These are phyloP conservation scores for Cyberlindnera galapagoensis DNA, from an alignment of 805 yeast species.

Conservation along the genomic window DNA sequence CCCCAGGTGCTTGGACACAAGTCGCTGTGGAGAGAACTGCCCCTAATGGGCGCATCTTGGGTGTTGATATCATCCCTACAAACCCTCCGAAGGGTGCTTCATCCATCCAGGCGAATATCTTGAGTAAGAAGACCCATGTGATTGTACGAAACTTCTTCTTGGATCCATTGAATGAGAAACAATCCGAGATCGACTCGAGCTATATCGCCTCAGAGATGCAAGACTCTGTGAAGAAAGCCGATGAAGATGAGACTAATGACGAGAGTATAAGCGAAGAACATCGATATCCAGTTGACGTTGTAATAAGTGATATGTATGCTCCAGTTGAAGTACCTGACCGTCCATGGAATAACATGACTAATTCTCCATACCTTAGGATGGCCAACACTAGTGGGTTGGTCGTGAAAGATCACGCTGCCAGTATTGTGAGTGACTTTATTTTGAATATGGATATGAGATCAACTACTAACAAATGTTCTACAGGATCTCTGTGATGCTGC, in stretches of 20 bases:
- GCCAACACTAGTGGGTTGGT: constrained; percentile 83
- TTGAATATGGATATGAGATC: neutral
- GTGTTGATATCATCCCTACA: constrained; percentile 76
- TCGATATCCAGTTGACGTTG: constrained; percentile 48
- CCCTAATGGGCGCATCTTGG: constrained; percentile 54
- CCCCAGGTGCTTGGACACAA: constrained; percentile 95
- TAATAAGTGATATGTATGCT: constrained; percentile 80
- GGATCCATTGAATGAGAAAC: constrained; percentile 4
- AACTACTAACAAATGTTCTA: constrained; percentile 5
- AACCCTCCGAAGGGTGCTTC: constrained; percentile 78
- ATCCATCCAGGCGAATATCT: constrained; percentile 82
- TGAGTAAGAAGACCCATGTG: constrained; percentile 57
- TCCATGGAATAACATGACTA: constrained; percentile 59
- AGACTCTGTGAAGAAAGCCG: constrained; percentile 10
- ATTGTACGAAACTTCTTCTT: constrained; percentile 45
- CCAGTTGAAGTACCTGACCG: constrained; percentile 47
- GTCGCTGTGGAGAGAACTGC: constrained; percentile 55
- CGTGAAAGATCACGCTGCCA: constrained; percentile 73
- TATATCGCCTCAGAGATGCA: constrained; percentile 25
- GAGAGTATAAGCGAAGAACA: constrained; percentile 2
- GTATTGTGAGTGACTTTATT: constrained; percentile 49
- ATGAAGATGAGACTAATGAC: constrained; percentile 6
- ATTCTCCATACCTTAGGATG: constrained; percentile 83
- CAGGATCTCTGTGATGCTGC: constrained; percentile 90
- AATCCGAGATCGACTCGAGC: constrained; percentile 21